Evolutionary conservation across 768 basidiomycete species (phyloP).

Genomic region (Roridomyces roridus): DNA sequence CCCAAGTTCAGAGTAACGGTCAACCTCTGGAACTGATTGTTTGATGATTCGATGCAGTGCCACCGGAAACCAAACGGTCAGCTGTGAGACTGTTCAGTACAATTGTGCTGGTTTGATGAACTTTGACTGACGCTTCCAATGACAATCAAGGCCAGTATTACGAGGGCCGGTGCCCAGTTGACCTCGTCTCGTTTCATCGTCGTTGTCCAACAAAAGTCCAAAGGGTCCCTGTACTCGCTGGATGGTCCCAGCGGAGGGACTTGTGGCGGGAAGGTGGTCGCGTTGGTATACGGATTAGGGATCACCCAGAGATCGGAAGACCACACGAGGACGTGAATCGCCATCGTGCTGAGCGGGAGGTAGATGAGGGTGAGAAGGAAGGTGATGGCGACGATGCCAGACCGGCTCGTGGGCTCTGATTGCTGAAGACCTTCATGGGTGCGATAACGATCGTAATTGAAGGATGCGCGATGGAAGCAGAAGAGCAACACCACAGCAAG

Average conservation of each 20-base stretch:
- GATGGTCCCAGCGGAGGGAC: slow-evolving; percentile 61
- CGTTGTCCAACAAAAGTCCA: slow-evolving; percentile 83
- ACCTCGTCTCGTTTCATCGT: slow-evolving; percentile 74
- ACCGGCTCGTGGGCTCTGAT: slow-evolving; percentile 46
- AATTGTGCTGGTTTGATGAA: not conserved
- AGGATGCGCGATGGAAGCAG: slow-evolving; percentile 60
- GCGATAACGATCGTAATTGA: slow-evolving; percentile 53
- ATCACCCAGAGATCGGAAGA: slow-evolving; percentile 79
- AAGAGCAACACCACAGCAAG: slow-evolving; percentile 61
- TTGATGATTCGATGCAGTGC: slow-evolving; percentile 62
- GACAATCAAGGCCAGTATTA: slow-evolving; percentile 62
- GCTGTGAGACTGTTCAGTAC: slow-evolving; percentile 39
- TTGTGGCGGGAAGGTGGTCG: slow-evolving; percentile 54
- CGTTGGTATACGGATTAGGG: slow-evolving; percentile 69
- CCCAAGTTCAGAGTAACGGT: slow-evolving; percentile 76
- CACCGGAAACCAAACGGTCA: slow-evolving; percentile 75
- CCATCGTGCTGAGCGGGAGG: slow-evolving; percentile 79
- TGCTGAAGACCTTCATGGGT: slow-evolving; percentile 62
- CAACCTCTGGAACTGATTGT: slow-evolving; percentile 66
- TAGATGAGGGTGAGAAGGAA: slow-evolving; percentile 75
- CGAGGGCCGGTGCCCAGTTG: slow-evolving; percentile 69
- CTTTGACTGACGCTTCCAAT: slow-evolving; percentile 53
- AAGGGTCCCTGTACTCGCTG: slow-evolving; percentile 60
- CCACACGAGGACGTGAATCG: slow-evolving; percentile 79
- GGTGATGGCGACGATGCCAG: slow-evolving; percentile 63